Base-by-base conservation (phyloP, 1,284 basidiomycete genomes). In the Anthracocystis walkeri region DNA sequence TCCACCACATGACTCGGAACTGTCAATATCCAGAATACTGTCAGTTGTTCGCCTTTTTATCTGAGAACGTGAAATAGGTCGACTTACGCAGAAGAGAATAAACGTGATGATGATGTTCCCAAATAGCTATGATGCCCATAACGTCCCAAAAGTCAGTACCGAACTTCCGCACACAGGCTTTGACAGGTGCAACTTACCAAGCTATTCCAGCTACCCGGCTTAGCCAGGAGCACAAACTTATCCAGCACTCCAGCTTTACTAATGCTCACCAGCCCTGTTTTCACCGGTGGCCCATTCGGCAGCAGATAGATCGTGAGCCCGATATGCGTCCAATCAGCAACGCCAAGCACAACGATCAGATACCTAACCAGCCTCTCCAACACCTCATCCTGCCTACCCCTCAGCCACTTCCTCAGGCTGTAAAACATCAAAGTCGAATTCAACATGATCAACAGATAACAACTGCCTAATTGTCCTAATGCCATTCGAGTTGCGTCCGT, bases 31-130 rank as follows among this genome's bases (percentile, higher is more conserved):
- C 18, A 52, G n/a, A n/a, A n/a, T n/a, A n/a, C n/a, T n/a, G n/a
- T n/a, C n/a, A n/a, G n/a, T n/a, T n/a, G n/a, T n/a, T n/a, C n/a
- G n/a, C 33, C 21, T 18, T 12, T 18, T 40, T 40, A 3, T 40
- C 38, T 12, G n/a, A n/a, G 38, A n/a, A 18, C 1, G 27, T 8
- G 46, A 11, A 42, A n/a, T 51, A 12, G 25, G 18, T 10, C 25
- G 7, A 73, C 77, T 71, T 59, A 74, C 69, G 50, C 67, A 77
- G 48, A 82, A 80, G 11, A 82, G 65, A 40, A 77, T 60, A 23
- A 82, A 71, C 2, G 80, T 80, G 67, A 82, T 80, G 54, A 78
- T 58, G 46, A 82, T 77, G 61, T 82, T 82, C 7, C 80, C 80
- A 49, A 82, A 82, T 7, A 82, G 71, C 72, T 77, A 57, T 46